These are phyloP conservation scores for Colletotrichum somersetense DNA, from an alignment of 2,329 filamentous ascomycete genomes.

Conservation along the genomic window DNA sequence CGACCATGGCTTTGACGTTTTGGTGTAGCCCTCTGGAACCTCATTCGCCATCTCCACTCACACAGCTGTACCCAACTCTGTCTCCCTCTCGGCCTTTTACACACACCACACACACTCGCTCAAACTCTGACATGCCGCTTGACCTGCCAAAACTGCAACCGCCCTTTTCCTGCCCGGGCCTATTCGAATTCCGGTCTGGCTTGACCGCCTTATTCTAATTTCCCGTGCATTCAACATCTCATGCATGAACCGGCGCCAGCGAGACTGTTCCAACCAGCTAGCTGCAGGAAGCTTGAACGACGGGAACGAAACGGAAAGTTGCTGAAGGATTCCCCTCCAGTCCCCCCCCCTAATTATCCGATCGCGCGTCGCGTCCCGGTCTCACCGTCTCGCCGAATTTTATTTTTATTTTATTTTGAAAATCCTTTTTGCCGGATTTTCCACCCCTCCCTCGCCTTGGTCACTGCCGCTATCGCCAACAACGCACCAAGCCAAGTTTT, in stretches of 20 bases:
- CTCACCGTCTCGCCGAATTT: conserved; percentile 17
- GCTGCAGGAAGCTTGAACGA: conserved; percentile 23
- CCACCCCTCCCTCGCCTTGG: not conserved
- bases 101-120: not conserved
- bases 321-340: conserved; percentile 22
- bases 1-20: not conserved
- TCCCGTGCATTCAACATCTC: conserved; percentile 20
- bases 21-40: conserved; percentile 12
- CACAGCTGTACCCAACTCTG: conserved; percentile 5
- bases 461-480: conserved; percentile 9
- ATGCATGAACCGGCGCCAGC: conserved; percentile 32
- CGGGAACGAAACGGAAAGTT: conserved; percentile 12
- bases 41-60: conserved; percentile 36
- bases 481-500: conserved; percentile 12
- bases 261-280: conserved; percentile 26
- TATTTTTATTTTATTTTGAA: not conserved
- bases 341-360: not conserved
- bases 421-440: not conserved
- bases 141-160: conserved; percentile 19
- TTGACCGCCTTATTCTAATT: conserved; percentile 43
- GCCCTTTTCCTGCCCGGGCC: conserved; percentile 30
- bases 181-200: conserved; percentile 29
- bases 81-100: not conserved
- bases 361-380: conserved; percentile 27
- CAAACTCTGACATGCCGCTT: conserved; percentile 15